phyloP scores from a whole-genome alignment of 306 rosid species.

The Lathyrus sativus region DNA sequence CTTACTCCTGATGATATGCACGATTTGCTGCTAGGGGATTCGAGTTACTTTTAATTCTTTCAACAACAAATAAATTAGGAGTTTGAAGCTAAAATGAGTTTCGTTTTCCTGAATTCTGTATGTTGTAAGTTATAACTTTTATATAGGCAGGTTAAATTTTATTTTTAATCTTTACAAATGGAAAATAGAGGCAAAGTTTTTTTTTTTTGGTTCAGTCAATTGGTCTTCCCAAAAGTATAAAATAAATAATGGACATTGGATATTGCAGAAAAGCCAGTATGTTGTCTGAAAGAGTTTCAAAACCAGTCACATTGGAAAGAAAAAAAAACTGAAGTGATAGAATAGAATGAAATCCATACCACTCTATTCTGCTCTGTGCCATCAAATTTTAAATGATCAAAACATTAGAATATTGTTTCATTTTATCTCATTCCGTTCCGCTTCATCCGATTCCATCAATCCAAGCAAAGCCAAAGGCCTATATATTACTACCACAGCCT shows the following conservation, averaged over 20 bases:
- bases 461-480: too few relatives aligned
- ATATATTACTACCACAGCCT: too few relatives aligned
- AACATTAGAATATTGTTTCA: too few relatives aligned
- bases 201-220: not conserved
- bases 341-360: too few relatives aligned
- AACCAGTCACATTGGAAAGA: not conserved
- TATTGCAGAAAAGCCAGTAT: not conserved
- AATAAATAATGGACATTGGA: conserved; percentile 13
- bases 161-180: conserved; percentile 20
- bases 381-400: too few relatives aligned
- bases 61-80: conserved; percentile 12
- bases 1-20: conserved; percentile 80
- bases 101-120: conserved; percentile 28
- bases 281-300: not conserved
- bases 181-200: conserved; percentile 6
- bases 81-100: conserved; percentile 27
- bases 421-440: too few relatives aligned
- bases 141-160: conserved; percentile 24
- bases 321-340: not conserved
- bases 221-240: not conserved
- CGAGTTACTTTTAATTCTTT: conserved; percentile 52
- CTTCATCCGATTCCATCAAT: too few relatives aligned
- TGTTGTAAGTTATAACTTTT: conserved; percentile 24
- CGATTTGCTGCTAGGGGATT: conserved; percentile 66
- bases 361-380: too few relatives aligned